These are phyloP conservation scores for Botrytis galanthina DNA, from an alignment of 2,329 filamentous ascomycete species.

Conservation along the genomic window DNA sequence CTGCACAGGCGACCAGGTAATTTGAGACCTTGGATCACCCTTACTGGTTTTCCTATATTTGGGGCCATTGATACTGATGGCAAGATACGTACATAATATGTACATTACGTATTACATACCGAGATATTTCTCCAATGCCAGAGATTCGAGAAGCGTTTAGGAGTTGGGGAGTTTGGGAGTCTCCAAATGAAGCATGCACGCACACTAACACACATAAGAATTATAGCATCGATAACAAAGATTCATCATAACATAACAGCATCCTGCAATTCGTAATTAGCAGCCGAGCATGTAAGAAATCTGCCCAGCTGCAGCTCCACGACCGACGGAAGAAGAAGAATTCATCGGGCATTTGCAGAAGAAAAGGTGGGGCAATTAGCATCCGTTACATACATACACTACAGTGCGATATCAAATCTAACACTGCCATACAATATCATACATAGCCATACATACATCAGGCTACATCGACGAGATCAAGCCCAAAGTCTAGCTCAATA, in stretches of 20 bases:
- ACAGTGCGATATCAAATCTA: constrained; percentile 1
- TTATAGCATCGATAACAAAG: not conserved
- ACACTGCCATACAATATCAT: constrained; percentile 7
- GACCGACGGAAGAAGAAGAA: constrained; percentile 14
- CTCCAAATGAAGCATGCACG: not conserved
- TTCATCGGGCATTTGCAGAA: constrained; percentile 15
- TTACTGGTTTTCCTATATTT: not conserved
- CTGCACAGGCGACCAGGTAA: constrained; percentile 3
- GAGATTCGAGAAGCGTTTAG: not conserved
- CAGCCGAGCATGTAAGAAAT: constrained; percentile 14
- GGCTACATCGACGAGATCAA: constrained; percentile 13
- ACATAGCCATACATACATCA: constrained; percentile 7
- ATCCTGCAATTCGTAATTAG: not conserved
- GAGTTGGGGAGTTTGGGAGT: not conserved
- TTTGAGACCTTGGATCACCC: not conserved
- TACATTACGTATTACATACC: not conserved
- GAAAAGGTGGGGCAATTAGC: constrained; percentile 14
- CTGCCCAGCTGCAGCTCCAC: constrained; percentile 14
- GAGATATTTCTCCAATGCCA: not conserved
- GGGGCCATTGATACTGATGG: not conserved
- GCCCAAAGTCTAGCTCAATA: not conserved
- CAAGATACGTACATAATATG: not conserved
- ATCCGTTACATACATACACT: constrained; percentile 8
- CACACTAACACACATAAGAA: not conserved
- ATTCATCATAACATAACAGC: not conserved